Percentiles rank a stretch among this genome's conserved stretches.
Evolutionary conservation across 2,329 filamentous ascomycete genomes (phyloP).

Genomic region (Aspergillus floridensis): DNA sequence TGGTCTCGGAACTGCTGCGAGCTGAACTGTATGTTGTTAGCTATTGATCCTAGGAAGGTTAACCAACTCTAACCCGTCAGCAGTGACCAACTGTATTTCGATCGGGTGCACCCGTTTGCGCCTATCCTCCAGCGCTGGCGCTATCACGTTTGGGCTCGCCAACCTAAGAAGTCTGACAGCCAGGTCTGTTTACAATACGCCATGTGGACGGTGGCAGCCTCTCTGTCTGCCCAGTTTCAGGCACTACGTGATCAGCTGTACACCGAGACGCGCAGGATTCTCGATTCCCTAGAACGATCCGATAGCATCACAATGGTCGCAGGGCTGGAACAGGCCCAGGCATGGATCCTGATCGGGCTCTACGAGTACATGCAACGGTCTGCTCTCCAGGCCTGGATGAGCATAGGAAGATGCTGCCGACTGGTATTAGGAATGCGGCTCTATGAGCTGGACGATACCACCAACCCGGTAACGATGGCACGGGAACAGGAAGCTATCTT

Average conservation of each 20-base stretch:
- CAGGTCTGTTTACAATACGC: constrained; percentile 34
- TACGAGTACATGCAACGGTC: constrained; percentile 39
- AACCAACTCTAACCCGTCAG: not conserved
- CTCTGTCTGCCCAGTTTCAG: constrained; percentile 33
- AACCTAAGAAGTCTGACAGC: constrained; percentile 13
- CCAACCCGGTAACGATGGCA: constrained; percentile 13
- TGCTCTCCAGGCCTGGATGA: constrained; percentile 38
- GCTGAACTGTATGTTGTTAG: constrained; percentile 19
- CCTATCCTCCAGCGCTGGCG: constrained; percentile 30
- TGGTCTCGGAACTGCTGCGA: constrained; percentile 21
- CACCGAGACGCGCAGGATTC: constrained; percentile 24
- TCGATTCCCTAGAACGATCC: constrained; percentile 20
- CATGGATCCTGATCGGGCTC: constrained; percentile 37
- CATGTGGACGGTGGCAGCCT: constrained; percentile 39
- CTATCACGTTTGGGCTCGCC: constrained; percentile 28
- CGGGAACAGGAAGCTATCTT: constrained; percentile 12
- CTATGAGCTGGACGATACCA: constrained; percentile 35
- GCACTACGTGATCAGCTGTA: constrained; percentile 27
- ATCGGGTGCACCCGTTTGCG: constrained; percentile 28
- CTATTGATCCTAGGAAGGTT: not conserved
- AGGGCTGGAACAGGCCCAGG: constrained; percentile 35
- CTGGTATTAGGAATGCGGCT: constrained; percentile 38
- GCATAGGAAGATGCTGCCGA: constrained; percentile 37
- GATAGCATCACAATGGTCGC: constrained; percentile 8
- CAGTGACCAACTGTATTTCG: constrained; percentile 33